Conservation (phyloP, 805 yeast species). For the Cyberlindnera xishuangbannaensis region DNA sequence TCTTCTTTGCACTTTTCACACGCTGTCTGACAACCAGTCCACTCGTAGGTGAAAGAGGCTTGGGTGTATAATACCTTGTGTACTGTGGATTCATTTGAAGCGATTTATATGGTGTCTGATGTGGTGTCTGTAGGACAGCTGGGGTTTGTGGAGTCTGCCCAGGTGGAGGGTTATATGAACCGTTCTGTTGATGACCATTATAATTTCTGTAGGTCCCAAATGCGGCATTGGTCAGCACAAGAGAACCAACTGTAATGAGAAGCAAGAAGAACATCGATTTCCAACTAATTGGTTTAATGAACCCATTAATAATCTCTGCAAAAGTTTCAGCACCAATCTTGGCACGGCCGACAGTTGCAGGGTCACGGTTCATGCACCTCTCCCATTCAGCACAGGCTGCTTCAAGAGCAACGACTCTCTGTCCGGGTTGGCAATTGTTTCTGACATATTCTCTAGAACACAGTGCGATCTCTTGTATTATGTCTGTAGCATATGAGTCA, state of each 20-base stretch:
- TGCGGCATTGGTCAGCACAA: slow-evolving; percentile 45
- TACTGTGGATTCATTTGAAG: slow-evolving; percentile 19
- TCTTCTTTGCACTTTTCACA: slow-evolving; percentile 13
- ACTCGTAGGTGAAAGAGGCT: slow-evolving; percentile 17
- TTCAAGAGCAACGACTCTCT: slow-evolving; percentile 72
- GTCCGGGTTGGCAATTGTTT: slow-evolving; percentile 64
- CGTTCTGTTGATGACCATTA: slow-evolving; percentile 6
- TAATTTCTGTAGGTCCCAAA: slow-evolving; percentile 38
- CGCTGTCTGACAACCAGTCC: slow-evolving; percentile 15
- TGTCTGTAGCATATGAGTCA: slow-evolving; percentile 54
- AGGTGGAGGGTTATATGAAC: slow-evolving; percentile 4
- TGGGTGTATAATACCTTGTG: slow-evolving; percentile 22
- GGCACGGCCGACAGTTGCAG: slow-evolving; percentile 60
- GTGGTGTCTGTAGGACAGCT: slow-evolving; percentile 16
- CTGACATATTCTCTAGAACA: slow-evolving; percentile 67
- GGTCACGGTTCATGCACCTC: slow-evolving; percentile 77
- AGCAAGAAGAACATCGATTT: slow-evolving; percentile 52
- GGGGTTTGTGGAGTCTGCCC: slow-evolving; percentile 16
- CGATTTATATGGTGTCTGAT: slow-evolving; percentile 18
- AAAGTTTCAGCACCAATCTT: slow-evolving; percentile 73
- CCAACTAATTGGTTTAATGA: slow-evolving; percentile 64
- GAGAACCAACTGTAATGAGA: slow-evolving; percentile 43
- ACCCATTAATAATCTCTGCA: slow-evolving; percentile 77
- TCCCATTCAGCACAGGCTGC: slow-evolving; percentile 67
- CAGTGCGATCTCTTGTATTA: slow-evolving; percentile 53